Percentiles rank a stretch among this genome's conserved stretches.
Conservation (phyloP, 441 rosid genomes). For the Gossypium aridum region DNA sequence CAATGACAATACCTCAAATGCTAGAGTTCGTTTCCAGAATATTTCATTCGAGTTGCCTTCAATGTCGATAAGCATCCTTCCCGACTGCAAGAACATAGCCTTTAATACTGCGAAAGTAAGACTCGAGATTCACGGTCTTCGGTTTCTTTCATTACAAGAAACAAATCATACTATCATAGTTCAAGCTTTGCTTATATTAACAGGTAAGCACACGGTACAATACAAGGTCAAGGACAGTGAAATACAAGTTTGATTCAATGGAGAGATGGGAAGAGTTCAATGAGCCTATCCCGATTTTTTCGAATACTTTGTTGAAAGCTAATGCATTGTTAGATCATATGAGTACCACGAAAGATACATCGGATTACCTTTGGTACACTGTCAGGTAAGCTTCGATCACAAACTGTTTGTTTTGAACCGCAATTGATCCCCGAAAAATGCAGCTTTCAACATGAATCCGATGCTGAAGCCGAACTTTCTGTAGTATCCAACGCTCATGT, state of each 20-base stretch:
- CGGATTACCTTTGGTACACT: conserved; percentile 87
- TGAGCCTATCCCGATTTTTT: conserved; percentile 45
- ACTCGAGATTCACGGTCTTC: conserved; percentile 1
- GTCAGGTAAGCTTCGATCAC: conserved; percentile 30
- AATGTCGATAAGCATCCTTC: conserved; percentile 61
- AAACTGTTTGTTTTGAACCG: not conserved
- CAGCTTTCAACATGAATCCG: conserved; percentile 44
- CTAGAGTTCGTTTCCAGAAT: conserved; percentile 45
- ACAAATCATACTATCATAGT: not conserved
- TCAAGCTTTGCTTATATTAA: not conserved
- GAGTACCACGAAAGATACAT: conserved; percentile 56
- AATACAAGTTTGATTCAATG: conserved; percentile 28
- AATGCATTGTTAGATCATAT: conserved; percentile 52
- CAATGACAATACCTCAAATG: conserved; percentile 21
- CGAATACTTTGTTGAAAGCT: conserved; percentile 34
- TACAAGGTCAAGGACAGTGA: conserved; percentile 35
- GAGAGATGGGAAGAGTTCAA: conserved; percentile 49
- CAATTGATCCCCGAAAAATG: conserved; percentile 7
- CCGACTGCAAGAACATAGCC: conserved; percentile 55
- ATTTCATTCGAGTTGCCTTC: conserved; percentile 40
- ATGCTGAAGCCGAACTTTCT: conserved; percentile 34
- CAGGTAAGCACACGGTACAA: conserved; percentile 47
- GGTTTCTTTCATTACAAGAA: not conserved
- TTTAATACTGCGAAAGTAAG: conserved; percentile 72
- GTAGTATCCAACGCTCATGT: conserved; percentile 51